These are phyloP conservation scores for Boletus smithii DNA, from an alignment of 1,284 basidiomycete genomes.

Conservation along the genomic window DNA sequence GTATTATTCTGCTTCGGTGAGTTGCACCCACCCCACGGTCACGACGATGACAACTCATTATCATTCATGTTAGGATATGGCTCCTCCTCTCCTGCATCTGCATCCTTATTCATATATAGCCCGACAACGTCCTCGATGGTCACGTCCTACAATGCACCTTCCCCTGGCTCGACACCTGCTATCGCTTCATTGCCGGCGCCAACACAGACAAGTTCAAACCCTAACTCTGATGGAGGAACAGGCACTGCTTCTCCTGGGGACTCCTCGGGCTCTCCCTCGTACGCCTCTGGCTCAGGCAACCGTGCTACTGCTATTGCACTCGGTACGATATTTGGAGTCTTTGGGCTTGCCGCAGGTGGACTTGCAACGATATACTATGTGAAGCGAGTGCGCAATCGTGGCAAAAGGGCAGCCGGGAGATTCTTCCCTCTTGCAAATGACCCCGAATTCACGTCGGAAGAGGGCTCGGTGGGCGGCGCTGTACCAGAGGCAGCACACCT, in stretches of 20 bases:
- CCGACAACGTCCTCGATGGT: slow-evolving; percentile 32
- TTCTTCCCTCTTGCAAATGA: slow-evolving; percentile 24
- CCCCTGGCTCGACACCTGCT: slow-evolving; percentile 23
- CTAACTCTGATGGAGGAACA: slow-evolving; percentile 16
- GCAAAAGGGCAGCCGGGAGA: slow-evolving; percentile 2
- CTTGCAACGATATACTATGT: slow-evolving; percentile 44
- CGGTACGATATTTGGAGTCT: slow-evolving; percentile 52
- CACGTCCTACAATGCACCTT: slow-evolving; percentile 33
- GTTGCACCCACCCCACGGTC: slow-evolving; percentile 26
- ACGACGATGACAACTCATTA: slow-evolving; percentile 4
- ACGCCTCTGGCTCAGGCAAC: slow-evolving; percentile 11
- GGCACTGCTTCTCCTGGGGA: slow-evolving; percentile 1
- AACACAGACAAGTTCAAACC: slow-evolving; percentile 20
- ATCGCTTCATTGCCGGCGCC: slow-evolving; percentile 29
- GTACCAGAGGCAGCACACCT: slow-evolving; percentile 4
- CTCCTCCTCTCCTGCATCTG: slow-evolving; percentile 40
- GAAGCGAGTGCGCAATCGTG: slow-evolving; percentile 15
- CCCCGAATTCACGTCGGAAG: slow-evolving; percentile 19
- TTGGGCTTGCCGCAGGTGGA: slow-evolving; percentile 47
- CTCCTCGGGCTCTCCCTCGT: slow-evolving; percentile 10
- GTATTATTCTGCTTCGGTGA: slow-evolving; percentile 79
- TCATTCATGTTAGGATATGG: slow-evolving; percentile 52
- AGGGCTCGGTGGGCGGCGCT: slow-evolving; percentile 7
- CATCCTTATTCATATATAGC: slow-evolving; percentile 55
- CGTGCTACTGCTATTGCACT: slow-evolving; percentile 50